Percentiles rank a stretch among this genome's conserved stretches.
phyloP scores from a whole-genome alignment of 2,329 filamentous ascomycete species.

The Aspergillus versicolor region DNA sequence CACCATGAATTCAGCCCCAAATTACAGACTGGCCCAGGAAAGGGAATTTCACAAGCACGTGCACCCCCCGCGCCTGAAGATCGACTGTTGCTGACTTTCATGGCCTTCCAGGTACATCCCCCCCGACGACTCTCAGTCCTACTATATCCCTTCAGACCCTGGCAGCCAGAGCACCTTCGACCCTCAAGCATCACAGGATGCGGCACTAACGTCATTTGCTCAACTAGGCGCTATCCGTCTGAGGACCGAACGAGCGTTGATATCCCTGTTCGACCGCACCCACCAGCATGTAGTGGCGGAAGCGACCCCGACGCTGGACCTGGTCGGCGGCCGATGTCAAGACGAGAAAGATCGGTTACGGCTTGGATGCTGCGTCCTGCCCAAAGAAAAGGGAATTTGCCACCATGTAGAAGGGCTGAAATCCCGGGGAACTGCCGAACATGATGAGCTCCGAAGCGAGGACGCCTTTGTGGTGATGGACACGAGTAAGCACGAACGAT shows the following conservation, averaged over 20 bases:
- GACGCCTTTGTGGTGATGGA: slow-evolving; percentile 15
- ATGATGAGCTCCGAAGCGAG: too few species aligned
- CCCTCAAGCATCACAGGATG: slow-evolving; percentile 21
- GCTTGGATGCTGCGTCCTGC: slow-evolving; percentile 29
- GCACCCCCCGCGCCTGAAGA: too few species aligned
- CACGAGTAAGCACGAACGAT: slow-evolving; percentile 37
- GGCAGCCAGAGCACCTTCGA: too few species aligned
- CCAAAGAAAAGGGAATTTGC: slow-evolving; percentile 4
- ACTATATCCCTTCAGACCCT: too few species aligned
- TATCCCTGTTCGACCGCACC: slow-evolving; percentile 53
- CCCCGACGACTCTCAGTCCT: too few species aligned
- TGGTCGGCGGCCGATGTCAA: slow-evolving; percentile 32
- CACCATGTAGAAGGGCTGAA: too few species aligned
- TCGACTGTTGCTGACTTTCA: too few species aligned
- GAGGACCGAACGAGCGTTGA: slow-evolving; percentile 44
- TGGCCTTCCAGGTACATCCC: too few species aligned
- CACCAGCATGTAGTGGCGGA: slow-evolving; percentile 55
- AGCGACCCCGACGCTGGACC: slow-evolving; percentile 45
- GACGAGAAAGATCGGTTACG: slow-evolving; percentile 31
- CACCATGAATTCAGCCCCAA: too few species aligned
- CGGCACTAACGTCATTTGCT: slow-evolving; percentile 50
- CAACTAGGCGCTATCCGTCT: slow-evolving; percentile 51
- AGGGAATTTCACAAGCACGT: too few species aligned
- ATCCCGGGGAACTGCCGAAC: too few species aligned
- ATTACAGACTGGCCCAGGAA: too few species aligned